These are phyloP conservation scores for Candida manassasensis DNA, from an alignment of 805 yeast genomes.

Conservation along the genomic window DNA sequence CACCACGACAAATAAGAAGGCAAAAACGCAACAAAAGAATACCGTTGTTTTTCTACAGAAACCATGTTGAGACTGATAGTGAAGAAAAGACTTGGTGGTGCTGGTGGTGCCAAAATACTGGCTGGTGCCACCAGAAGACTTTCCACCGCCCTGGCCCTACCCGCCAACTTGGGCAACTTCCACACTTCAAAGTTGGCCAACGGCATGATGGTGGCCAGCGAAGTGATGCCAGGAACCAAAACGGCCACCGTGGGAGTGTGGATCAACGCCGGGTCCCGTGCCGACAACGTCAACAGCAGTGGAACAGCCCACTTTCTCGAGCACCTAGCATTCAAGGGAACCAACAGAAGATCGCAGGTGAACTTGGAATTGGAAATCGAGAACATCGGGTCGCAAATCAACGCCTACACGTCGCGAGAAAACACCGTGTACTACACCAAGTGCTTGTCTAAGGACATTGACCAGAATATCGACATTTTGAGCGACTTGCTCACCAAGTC, in stretches of 20 bases:
- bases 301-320: constrained; percentile 98
- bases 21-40: no score
- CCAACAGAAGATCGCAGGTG: constrained; percentile 72
- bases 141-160: constrained; percentile 14
- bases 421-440: constrained; percentile 96
- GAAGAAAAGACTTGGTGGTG: no score
- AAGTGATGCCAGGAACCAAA: constrained; percentile 75
- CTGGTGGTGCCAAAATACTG: no score
- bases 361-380: constrained; percentile 90
- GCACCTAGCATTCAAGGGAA: constrained; percentile 96
- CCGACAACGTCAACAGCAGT: constrained; percentile 77
- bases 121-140: neutral
- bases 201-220: constrained; percentile 93
- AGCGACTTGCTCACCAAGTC: constrained; percentile 88
- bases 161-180: constrained; percentile 11
- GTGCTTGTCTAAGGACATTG: constrained; percentile 74
- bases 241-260: constrained; percentile 98
- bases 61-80: no score
- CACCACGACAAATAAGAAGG: no score
- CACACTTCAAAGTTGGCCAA: constrained; percentile 75
- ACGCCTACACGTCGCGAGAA: constrained; percentile 98
- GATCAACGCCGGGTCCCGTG: constrained; percentile 98
- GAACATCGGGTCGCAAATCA: constrained; percentile 92
- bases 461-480: constrained; percentile 79
- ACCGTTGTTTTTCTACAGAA: no score